Percentiles rank a stretch among this genome's conserved stretches.
Evolutionary conservation across 2,329 filamentous ascomycete genomes (phyloP).

Genomic region (Aureobasidium sp.): DNA sequence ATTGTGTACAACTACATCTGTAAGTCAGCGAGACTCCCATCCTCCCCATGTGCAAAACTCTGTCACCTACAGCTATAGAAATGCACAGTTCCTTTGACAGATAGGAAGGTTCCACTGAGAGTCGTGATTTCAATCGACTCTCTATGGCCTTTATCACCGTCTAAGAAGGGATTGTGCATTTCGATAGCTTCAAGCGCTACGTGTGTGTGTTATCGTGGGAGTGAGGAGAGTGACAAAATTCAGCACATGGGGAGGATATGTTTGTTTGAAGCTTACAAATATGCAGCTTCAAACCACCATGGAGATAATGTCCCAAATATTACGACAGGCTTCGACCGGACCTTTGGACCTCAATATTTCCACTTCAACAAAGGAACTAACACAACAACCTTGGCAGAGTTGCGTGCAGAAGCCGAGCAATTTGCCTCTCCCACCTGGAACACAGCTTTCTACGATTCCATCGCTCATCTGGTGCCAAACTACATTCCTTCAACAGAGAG

Average conservation of each 20-base stretch:
- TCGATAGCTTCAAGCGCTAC: too few species aligned
- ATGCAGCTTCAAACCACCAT: slow-evolving; percentile 51
- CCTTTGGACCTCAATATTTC: slow-evolving; percentile 56
- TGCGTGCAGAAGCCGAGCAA: slow-evolving; percentile 47
- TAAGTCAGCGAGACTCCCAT: slow-evolving; percentile 17
- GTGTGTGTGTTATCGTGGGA: too few species aligned
- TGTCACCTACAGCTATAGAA: too few species aligned
- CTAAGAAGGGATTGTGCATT: too few species aligned
- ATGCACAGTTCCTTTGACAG: too few species aligned
- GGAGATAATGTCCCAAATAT: slow-evolving; percentile 57
- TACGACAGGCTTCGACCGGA: slow-evolving; percentile 55
- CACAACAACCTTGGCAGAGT: slow-evolving; percentile 37
- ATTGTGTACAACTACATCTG: slow-evolving; percentile 57
- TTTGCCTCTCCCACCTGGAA: slow-evolving; percentile 48
- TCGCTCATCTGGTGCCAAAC: slow-evolving; percentile 50
- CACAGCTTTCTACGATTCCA: slow-evolving; percentile 53
- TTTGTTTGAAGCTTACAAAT: too few species aligned
- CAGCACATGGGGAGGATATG: too few species aligned
- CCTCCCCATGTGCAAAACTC: too few species aligned
- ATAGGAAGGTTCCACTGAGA: too few species aligned
- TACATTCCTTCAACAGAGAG: slow-evolving; percentile 47
- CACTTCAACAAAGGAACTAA: slow-evolving; percentile 52
- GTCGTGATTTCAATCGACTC: too few species aligned
- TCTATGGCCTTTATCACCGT: too few species aligned
- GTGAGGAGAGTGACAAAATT: too few species aligned